Conservation (phyloP, 176 grass and related monocot species). For the Oryza glaberrima region DNA sequence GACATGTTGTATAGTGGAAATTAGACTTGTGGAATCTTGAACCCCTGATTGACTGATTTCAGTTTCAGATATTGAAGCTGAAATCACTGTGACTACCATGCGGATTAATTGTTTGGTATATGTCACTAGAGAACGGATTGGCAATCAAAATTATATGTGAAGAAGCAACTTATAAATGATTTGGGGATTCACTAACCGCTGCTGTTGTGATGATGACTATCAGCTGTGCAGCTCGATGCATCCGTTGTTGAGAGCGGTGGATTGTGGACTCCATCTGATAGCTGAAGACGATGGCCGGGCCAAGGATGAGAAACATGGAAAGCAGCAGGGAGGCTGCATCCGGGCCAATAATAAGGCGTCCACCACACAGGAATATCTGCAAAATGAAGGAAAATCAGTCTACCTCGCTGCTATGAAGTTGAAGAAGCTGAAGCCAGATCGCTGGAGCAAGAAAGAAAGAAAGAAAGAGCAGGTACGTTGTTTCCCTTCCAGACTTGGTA, state of each 20-base stretch:
- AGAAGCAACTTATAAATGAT: neutral
- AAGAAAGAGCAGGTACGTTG: conserved; percentile 39
- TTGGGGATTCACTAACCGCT: conserved; percentile 29
- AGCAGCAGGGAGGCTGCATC: conserved; percentile 60
- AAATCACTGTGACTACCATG: neutral
- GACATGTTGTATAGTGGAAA: neutral
- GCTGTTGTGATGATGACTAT: conserved; percentile 43
- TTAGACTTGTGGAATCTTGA: neutral
- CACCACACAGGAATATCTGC: conserved; percentile 69
- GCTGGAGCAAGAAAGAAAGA: neutral
- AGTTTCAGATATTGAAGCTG: neutral
- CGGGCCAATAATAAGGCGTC: conserved; percentile 58
- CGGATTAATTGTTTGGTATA: neutral
- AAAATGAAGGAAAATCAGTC: neutral
- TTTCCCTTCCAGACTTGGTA: conserved; percentile 75
- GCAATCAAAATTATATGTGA: neutral
- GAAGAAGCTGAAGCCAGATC: neutral
- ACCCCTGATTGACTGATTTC: neutral
- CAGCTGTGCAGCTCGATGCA: conserved; percentile 27
- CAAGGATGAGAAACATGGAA: conserved; percentile 43
- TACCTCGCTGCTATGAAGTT: neutral
- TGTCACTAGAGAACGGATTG: too few species aligned
- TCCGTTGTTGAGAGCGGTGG: conserved; percentile 13
- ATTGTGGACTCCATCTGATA: conserved; percentile 50
- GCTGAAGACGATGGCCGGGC: conserved; percentile 51